phyloP scores from a whole-genome alignment of 2,329 filamentous ascomycete genomes.

The Aspergillus sp. region DNA sequence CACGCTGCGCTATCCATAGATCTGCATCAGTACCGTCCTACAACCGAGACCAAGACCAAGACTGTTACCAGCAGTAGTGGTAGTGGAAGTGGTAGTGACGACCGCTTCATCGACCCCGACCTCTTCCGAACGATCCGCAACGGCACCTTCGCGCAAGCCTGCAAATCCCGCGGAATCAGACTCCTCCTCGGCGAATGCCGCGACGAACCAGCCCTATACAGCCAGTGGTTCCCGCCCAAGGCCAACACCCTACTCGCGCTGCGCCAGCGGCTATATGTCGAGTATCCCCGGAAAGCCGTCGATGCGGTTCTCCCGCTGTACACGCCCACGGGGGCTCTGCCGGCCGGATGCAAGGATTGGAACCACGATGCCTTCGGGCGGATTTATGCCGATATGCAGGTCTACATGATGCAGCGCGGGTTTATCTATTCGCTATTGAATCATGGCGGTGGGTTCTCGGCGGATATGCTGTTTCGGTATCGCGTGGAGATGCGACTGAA shows the following conservation, averaged over 20 bases:
- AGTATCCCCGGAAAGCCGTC: conserved; percentile 43
- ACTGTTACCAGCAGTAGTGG: too few species aligned
- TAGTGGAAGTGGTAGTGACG: too few species aligned
- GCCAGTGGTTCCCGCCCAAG: conserved; percentile 41
- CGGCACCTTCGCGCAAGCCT: conserved; percentile 40
- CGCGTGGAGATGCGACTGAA: conserved; percentile 47
- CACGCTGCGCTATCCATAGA: conserved; percentile 35
- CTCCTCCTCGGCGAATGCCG: conserved; percentile 49
- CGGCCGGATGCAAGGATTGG: conserved; percentile 39
- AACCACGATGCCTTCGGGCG: conserved; percentile 42
- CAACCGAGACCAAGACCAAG: conserved; percentile 33
- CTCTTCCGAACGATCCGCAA: conserved; percentile 42
- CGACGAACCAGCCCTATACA: conserved; percentile 48
- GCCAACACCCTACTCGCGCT: conserved; percentile 35
- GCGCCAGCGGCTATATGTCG: conserved; percentile 42
- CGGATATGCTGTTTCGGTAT: conserved; percentile 44
- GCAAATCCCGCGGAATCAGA: conserved; percentile 40
- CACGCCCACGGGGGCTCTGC: conserved; percentile 35
- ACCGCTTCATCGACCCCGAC: conserved; percentile 31
- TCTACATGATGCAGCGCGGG: conserved; percentile 46
- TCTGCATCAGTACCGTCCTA: conserved; percentile 48
- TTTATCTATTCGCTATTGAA: conserved; percentile 39
- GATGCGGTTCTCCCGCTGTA: conserved; percentile 39
- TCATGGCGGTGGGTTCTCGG: conserved; percentile 28
- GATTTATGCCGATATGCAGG: conserved; percentile 51